Percentiles rank a stretch among this genome's conserved stretches.
phyloP scores from a whole-genome alignment of 208 protist genomes.

The Wallacemonas sp. region DNA sequence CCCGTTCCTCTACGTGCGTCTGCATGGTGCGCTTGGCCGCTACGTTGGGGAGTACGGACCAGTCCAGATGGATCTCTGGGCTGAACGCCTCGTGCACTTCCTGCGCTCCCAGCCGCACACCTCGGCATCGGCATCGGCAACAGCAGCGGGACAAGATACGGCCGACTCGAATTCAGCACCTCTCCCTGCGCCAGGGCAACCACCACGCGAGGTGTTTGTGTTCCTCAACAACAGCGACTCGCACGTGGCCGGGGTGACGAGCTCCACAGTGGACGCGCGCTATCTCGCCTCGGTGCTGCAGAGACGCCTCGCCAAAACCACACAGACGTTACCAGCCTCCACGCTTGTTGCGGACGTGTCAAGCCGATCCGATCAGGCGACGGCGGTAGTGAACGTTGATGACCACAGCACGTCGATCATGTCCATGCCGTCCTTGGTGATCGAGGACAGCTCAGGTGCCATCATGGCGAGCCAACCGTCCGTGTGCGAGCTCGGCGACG shows the following conservation, averaged over 20 bases:
- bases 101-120: slow-evolving; percentile 1
- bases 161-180: no score
- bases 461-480: slow-evolving; percentile 2
- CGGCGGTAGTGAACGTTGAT: neutral
- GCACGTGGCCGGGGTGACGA: slow-evolving; percentile 60
- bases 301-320: neutral
- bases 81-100: slow-evolving; percentile 55
- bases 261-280: slow-evolving; percentile 75
- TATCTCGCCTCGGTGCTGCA: slow-evolving; percentile 48
- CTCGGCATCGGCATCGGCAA: no score
- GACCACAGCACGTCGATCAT: neutral
- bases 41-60: slow-evolving; percentile 75
- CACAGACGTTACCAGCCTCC: no score
- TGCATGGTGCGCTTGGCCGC: slow-evolving; percentile 56
- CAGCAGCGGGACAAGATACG: no score
- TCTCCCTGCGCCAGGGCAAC: no score
- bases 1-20: slow-evolving; percentile 68
- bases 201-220: slow-evolving; percentile 64
- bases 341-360: no score
- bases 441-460: neutral
- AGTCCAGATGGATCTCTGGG: slow-evolving; percentile 50
- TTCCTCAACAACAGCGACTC: slow-evolving; percentile 86
- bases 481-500: neutral
- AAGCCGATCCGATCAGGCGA: no score
- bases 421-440: neutral